Evolutionary conservation across 2,329 filamentous ascomycete species (phyloP), one percentile per base, ranked within the genome.

Genomic region (Ophiocordyceps camponoti-floridani): DNA sequence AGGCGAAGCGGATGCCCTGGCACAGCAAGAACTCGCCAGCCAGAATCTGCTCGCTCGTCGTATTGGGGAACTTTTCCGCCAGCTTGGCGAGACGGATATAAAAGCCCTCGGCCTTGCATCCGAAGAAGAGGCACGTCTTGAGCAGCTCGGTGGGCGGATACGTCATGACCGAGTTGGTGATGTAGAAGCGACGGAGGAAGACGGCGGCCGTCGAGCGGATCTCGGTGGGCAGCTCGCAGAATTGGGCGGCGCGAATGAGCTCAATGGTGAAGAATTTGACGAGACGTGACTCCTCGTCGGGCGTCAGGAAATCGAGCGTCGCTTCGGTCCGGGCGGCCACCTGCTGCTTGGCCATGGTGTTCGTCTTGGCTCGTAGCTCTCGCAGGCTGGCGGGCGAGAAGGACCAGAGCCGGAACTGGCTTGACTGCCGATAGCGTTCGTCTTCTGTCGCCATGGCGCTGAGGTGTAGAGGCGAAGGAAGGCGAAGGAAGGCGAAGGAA

Each of bases 121-220:
- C 87, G 50, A 98, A 84, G 68, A 93, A 96, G 45, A 98, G 73
- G 33, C 84, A 85, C 28, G 87, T 91, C 57, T 88, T 85, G 58
- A 94, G 79, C 52, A 96, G 83, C 50, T 86, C 80, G 49, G 84
- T 83, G 0, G 88, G 89, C 49, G 89, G 84, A 59, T 98, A 96
- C 28, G 88, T 94, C 84, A 96, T 94, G 56, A 88, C 77, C 38
- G 84, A 93, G 64, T 96, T 94, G 56, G 84, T 89, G 35, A 94
- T 74, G 66, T 96, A 98, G 71, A 98, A 96, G 47, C 91, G 83
- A 46, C 85, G 83, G 48, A 98, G 73, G 59, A 93, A 95, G 56
- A 93, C 79, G 48, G 89, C 83, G 4, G 86, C 85, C 7, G 88
- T 94, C 4, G 62, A 56, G 52, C 70, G 66, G 47, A 71, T 70